Conservation (phyloP, 805 yeast species). For the Saturnispora saitoi region DNA sequence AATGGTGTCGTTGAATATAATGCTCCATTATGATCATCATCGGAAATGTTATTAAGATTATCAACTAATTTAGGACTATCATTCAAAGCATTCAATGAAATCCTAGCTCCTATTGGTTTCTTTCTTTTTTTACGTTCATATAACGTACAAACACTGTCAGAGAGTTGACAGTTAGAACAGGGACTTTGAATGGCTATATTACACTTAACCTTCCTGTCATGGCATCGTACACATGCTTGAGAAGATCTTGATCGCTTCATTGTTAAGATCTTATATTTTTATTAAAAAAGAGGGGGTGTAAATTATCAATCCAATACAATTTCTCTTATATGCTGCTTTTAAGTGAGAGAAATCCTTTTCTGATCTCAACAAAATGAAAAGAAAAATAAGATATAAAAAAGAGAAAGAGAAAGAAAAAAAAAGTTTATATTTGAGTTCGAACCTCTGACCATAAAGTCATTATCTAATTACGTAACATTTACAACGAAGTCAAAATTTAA, state of each 20-base stretch:
- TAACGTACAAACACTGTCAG: slow-evolving; percentile 54
- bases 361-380: no score
- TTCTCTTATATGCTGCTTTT: no score
- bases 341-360: no score
- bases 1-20: slow-evolving; percentile 1
- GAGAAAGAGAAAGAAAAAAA: no score
- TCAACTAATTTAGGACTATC: not conserved
- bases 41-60: not conserved
- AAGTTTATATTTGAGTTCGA: no score
- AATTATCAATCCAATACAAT: no score
- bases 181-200: slow-evolving; percentile 41
- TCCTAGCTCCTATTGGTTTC: slow-evolving; percentile 1
- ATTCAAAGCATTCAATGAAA: not conserved
- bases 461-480: no score
- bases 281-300: not conserved
- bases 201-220: slow-evolving; percentile 68
- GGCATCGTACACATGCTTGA: slow-evolving; percentile 66
- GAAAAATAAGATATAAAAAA: no score
- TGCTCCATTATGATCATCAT: not conserved
- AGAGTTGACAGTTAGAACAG: slow-evolving; percentile 60
- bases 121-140: slow-evolving; percentile 39
- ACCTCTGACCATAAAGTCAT: no score
- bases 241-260: slow-evolving; percentile 50
- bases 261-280: not conserved
- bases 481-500: no score